Conservation (phyloP, 441 rosid genomes). For the Jatropha podagrica region DNA sequence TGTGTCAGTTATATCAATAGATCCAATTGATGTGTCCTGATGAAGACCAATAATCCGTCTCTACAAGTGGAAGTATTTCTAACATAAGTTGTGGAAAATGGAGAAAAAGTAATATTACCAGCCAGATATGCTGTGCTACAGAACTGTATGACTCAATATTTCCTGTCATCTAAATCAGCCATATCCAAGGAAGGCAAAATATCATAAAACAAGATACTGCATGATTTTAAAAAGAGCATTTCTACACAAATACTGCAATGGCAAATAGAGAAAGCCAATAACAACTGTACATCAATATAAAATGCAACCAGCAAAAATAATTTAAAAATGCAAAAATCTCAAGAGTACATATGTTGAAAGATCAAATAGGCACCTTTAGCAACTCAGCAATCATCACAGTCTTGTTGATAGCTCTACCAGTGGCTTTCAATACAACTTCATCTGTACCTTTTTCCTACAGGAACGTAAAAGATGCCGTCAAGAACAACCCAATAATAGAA, state of each 20-base stretch:
- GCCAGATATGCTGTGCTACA: not conserved
- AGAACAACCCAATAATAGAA: not conserved
- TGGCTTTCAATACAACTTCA: slow-evolving; percentile 78
- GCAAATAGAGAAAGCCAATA: not conserved
- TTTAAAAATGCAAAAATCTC: too few species aligned
- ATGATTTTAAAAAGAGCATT: not conserved
- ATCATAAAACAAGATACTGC: not conserved
- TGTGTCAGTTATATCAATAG: slow-evolving; percentile 67
- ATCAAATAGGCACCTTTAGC: slow-evolving; percentile 48
- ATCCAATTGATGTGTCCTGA: slow-evolving; percentile 61
- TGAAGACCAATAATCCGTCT: slow-evolving; percentile 74
- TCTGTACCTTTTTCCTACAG: slow-evolving; percentile 59
- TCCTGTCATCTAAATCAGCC: not conserved
- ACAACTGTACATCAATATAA: not conserved
- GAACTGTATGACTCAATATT: not conserved
- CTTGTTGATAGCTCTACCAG: slow-evolving; percentile 87
- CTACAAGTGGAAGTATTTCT: slow-evolving; percentile 28
- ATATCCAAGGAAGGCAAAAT: not conserved
- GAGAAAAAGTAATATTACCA: not conserved
- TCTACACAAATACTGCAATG: not conserved
- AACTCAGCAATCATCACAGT: slow-evolving; percentile 76
- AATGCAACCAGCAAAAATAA: not conserved
- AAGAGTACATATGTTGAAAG: not conserved
- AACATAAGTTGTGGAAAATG: not conserved
- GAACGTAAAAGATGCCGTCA: not conserved